Evolutionary conservation across 1,139 yeast genomes (phyloP).

Genomic region (Diutina sp.): DNA sequence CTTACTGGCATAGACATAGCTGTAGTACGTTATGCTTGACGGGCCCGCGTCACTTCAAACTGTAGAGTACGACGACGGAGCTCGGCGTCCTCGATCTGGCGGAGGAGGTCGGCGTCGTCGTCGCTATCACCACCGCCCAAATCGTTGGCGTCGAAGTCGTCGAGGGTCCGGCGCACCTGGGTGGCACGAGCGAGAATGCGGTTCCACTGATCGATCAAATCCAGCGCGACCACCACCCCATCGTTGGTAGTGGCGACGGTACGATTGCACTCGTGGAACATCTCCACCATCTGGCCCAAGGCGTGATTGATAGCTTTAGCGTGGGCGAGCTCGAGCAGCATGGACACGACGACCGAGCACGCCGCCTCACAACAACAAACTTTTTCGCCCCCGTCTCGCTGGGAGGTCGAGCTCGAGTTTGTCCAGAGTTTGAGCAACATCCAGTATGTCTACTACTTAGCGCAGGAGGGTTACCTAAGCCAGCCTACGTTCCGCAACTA

Average conservation of each 20-base stretch:
- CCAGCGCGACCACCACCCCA: constrained; percentile 1
- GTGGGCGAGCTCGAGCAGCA: neutral
- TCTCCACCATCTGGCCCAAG: neutral
- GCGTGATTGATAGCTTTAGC: neutral
- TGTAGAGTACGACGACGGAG: neutral
- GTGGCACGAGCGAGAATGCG: neutral
- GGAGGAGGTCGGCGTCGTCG: neutral
- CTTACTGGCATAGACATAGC: too few species aligned
- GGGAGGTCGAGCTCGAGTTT: constrained; percentile 77
- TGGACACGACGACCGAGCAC: neutral
- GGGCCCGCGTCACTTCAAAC: neutral
- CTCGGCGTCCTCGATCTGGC: neutral
- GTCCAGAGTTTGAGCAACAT: constrained; percentile 75
- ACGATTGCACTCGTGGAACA: neutral
- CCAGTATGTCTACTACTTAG: constrained; percentile 60
- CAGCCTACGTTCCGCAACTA: constrained; percentile 52
- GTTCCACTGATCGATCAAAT: neutral
- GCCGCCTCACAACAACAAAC: constrained; percentile 1
- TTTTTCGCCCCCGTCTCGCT: constrained; percentile 44
- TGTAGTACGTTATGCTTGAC: neutral
- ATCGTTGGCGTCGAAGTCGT: neutral
- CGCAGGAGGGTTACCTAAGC: constrained; percentile 58
- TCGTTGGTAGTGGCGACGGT: neutral
- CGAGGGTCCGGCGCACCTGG: neutral
- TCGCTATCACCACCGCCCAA: neutral